Evolutionary conservation across 805 yeast genomes (phyloP).

Genomic region (Wickerhamomyces alni): DNA sequence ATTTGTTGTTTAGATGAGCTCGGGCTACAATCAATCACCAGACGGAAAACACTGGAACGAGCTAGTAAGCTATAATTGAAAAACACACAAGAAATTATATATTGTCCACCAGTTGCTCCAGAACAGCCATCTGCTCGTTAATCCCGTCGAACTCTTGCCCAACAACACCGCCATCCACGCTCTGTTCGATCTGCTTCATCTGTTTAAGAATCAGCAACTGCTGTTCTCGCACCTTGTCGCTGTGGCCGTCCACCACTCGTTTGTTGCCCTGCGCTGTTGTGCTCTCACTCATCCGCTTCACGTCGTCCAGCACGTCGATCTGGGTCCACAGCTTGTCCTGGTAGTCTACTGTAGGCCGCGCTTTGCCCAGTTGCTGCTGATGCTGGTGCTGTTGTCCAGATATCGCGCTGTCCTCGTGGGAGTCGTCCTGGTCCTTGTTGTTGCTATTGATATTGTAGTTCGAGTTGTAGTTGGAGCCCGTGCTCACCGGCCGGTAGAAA

Average conservation of each 20-base stretch:
- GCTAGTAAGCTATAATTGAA: no score
- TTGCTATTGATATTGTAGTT: no score
- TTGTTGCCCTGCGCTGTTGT: conserved; percentile 1
- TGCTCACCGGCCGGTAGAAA: not conserved
- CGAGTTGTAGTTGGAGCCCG: not conserved
- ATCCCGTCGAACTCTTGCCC: not conserved
- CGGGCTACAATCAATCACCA: conserved; percentile 4
- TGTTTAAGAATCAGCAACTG: conserved; percentile 4
- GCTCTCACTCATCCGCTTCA: conserved; percentile 33
- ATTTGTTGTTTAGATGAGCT: no score
- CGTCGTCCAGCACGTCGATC: conserved; percentile 79
- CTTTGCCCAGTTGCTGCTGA: not conserved
- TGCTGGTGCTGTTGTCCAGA: no score
- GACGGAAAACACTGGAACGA: conserved; percentile 9
- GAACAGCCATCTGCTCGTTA: conserved; percentile 18
- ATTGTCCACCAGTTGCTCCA: conserved; percentile 37
- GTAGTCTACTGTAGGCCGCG: conserved; percentile 36
- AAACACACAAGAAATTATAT: no score
- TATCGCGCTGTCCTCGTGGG: no score
- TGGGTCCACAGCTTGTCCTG: conserved; percentile 85
- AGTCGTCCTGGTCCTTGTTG: no score
- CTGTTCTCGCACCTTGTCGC: not conserved
- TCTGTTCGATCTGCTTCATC: not conserved
- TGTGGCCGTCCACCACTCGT: conserved; percentile 9
- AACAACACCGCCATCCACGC: not conserved